A percentile compares a stretch with the other conserved stretches of the same genome.
These are phyloP conservation scores for Didymella glomerata DNA, from an alignment of 2,329 filamentous ascomycete species.

Conservation along the genomic window DNA sequence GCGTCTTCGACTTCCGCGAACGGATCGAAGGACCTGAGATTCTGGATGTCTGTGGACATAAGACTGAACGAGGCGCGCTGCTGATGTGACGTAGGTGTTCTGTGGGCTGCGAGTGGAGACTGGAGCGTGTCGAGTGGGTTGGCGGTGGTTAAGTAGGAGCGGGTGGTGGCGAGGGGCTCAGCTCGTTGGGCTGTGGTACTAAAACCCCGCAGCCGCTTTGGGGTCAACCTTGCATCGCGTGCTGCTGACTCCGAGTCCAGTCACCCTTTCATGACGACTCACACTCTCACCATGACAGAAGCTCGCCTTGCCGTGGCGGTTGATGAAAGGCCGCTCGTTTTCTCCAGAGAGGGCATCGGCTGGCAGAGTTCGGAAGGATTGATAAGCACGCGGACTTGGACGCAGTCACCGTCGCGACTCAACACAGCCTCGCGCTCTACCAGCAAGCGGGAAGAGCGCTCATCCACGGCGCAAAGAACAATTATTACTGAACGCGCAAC, in stretches of 20 bases:
- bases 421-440: neutral
- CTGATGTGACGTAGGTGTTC: conserved; percentile 24
- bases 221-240: neutral
- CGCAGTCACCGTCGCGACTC: neutral
- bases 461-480: neutral
- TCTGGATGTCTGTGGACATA: conserved; percentile 58
- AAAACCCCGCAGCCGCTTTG: conserved; percentile 13
- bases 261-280: conserved; percentile 4
- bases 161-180: conserved; percentile 13
- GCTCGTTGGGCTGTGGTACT: neutral
- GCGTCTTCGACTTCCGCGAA: conserved; percentile 99
- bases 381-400: neutral
- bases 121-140: conserved; percentile 8
- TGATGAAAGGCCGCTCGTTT: too few relatives aligned
- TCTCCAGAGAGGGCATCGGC: too few relatives aligned
- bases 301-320: neutral
- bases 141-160: conserved; percentile 6
- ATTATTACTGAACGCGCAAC: neutral
- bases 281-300: neutral
- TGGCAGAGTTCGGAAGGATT: neutral
- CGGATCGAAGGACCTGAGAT: conserved; percentile 71
- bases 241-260: conserved; percentile 9
- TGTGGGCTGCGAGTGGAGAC: conserved; percentile 9
- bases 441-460: neutral
- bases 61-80: conserved; percentile 45